Conservation (phyloP, 1,284 basidiomycete genomes). For the Lignosus rhinocerotis region DNA sequence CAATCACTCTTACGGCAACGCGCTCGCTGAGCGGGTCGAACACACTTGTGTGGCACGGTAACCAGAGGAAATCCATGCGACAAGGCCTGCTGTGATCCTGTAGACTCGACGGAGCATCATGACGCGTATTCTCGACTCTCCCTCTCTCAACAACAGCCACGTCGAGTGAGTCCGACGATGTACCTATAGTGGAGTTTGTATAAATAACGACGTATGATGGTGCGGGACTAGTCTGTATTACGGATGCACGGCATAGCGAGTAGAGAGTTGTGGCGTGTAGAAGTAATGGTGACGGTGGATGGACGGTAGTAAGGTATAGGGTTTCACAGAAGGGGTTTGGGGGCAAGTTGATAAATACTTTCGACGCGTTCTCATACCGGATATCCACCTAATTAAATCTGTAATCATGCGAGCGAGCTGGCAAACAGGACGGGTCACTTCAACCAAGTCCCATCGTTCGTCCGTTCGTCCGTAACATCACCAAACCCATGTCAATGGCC, state of each 20-base stretch:
- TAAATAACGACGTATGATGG: conserved; percentile 10
- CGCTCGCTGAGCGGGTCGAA: no score
- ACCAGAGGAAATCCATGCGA: no score
- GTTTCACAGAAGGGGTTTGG: neutral
- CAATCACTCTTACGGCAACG: no score
- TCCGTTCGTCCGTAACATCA: conserved; percentile 12
- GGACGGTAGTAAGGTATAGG: conserved; percentile 10
- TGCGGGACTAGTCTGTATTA: conserved; percentile 15
- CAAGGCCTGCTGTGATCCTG: no score
- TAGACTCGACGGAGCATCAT: neutral
- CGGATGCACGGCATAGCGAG: conserved; percentile 11
- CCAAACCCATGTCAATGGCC: neutral
- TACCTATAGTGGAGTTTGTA: conserved; percentile 14
- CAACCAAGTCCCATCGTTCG: neutral
- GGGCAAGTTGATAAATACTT: no score
- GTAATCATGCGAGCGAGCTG: neutral
- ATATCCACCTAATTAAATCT: neutral
- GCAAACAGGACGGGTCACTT: neutral
- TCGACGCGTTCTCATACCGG: no score
- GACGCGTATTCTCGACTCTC: no score
- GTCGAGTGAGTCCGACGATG: neutral
- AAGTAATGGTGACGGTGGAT: neutral
- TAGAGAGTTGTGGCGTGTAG: neutral
- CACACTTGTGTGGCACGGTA: no score
- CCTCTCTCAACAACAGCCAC: no score